phyloP scores from a whole-genome alignment of 108 stramenopile species.

The Cyclotella cryptica region DNA sequence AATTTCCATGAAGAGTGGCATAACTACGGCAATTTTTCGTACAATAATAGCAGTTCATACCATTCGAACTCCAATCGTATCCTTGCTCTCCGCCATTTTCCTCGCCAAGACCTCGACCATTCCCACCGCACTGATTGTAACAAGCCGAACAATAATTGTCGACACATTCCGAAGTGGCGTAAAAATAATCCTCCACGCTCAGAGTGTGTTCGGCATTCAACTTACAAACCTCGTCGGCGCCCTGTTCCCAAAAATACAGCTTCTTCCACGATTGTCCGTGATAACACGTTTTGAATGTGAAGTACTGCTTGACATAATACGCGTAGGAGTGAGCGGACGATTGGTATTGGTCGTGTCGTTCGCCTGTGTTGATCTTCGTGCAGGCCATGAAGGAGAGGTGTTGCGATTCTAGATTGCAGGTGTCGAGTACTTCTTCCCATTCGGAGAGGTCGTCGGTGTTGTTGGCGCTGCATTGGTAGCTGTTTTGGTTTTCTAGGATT shows the following conservation, averaged over 20 bases:
- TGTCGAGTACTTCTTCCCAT: constrained; percentile 6
- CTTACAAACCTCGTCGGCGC: constrained; percentile 1
- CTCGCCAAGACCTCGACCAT: background rate
- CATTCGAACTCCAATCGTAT: background rate
- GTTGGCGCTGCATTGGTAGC: background rate
- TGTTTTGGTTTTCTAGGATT: too few species aligned
- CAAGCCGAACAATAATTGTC: background rate
- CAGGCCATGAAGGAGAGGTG: background rate
- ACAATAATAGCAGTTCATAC: constrained; percentile 1
- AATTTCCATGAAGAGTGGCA: background rate
- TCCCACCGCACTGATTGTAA: background rate
- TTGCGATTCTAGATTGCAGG: background rate
- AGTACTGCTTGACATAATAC: background rate
- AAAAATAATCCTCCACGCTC: background rate
- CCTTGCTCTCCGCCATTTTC: background rate
- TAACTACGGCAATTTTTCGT: background rate
- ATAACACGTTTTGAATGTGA: constrained; percentile 8
- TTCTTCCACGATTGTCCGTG: background rate
- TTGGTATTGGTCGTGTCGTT: background rate
- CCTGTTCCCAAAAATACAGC: constrained; percentile 13
- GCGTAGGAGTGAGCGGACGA: constrained; percentile 9
- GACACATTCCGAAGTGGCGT: constrained; percentile 6
- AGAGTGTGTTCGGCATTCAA: background rate
- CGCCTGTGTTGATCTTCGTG: constrained; percentile 10
- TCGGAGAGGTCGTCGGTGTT: background rate